These are phyloP conservation scores for Cinchona pubescens DNA, from an alignment of 257 asterid species.

Conservation along the genomic window DNA sequence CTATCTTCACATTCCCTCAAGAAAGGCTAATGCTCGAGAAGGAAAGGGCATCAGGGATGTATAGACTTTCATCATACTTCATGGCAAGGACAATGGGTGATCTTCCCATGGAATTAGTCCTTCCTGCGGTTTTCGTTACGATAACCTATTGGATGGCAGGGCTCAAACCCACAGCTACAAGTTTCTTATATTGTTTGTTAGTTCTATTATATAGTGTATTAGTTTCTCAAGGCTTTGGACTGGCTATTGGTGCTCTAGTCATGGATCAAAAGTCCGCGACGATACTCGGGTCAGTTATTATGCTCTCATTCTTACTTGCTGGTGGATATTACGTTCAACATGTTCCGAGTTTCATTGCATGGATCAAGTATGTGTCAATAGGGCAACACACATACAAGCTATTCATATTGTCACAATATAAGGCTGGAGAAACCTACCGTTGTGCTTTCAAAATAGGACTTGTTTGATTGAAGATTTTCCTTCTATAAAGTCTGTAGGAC, in stretches of 20 bases:
- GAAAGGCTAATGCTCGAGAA: slow-evolving; percentile 63
- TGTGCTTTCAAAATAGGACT: slow-evolving; percentile 24
- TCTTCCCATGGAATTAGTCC: slow-evolving; percentile 78
- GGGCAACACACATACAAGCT: slow-evolving; percentile 61
- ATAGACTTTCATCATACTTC: slow-evolving; percentile 77
- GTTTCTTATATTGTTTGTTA: slow-evolving; percentile 50
- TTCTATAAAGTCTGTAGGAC: slow-evolving; percentile 47
- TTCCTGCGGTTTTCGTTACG: slow-evolving; percentile 55
- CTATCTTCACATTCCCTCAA: slow-evolving; percentile 73
- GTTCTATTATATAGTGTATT: slow-evolving; percentile 48
- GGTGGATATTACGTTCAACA: slow-evolving; percentile 66
- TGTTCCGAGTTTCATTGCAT: slow-evolving; percentile 53
- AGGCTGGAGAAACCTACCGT: slow-evolving; percentile 39
- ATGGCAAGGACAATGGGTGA: slow-evolving; percentile 66
- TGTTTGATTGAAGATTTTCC: slow-evolving; percentile 66
- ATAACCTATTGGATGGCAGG: slow-evolving; percentile 85
- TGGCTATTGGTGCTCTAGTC: slow-evolving; percentile 66
- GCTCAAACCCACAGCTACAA: slow-evolving; percentile 32
- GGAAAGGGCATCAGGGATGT: slow-evolving; percentile 82
- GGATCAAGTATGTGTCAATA: slow-evolving; percentile 68
- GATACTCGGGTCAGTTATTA: slow-evolving; percentile 53
- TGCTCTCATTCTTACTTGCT: slow-evolving; percentile 53
- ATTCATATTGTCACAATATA: slow-evolving; percentile 50
- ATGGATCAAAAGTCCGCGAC: slow-evolving; percentile 66
- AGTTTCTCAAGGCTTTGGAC: slow-evolving; percentile 65